A percentile compares a stretch with the other conserved stretches of the same genome.
These are phyloP conservation scores for Maudiozyma turicensis DNA, from an alignment of 805 yeast genomes.

Conservation along the genomic window DNA sequence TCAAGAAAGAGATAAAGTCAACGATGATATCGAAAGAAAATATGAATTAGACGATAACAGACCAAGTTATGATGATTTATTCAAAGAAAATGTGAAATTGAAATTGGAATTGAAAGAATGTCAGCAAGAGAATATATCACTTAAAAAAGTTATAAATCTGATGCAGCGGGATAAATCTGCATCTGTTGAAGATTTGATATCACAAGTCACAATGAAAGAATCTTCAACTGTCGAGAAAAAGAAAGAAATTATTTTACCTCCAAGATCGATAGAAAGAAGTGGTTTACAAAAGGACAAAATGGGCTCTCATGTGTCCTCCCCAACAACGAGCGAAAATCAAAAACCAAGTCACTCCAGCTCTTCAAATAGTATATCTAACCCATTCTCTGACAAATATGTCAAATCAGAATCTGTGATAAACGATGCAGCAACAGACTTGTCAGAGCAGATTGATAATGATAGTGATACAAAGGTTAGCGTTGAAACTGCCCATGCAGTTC, in stretches of 20 bases:
- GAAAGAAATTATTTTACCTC: conserved; percentile 25
- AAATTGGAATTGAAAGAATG: conserved; percentile 19
- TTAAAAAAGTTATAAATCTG: conserved; percentile 8
- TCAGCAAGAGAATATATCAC: conserved; percentile 17
- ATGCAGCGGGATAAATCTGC: conserved; percentile 7
- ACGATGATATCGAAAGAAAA: conserved; percentile 22
- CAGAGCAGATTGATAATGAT: not conserved
- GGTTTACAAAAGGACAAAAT: conserved; percentile 13
- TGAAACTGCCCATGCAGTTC: not conserved
- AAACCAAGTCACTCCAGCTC: not conserved
- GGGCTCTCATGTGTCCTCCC: not conserved
- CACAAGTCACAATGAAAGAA: not conserved
- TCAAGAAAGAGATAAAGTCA: conserved; percentile 19
- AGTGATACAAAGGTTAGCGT: not conserved
- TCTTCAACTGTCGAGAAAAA: not conserved
- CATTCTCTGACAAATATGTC: not conserved
- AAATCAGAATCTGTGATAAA: not conserved
- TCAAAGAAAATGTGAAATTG: conserved; percentile 24
- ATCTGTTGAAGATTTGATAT: conserved; percentile 5
- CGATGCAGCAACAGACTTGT: no score
- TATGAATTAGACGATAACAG: conserved; percentile 7
- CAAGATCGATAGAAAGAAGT: conserved; percentile 33
- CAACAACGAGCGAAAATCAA: not conserved
- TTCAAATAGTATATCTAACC: not conserved
- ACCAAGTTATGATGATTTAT: conserved; percentile 23